A percentile compares a stretch with the other conserved stretches of the same genome.
phyloP scores from a whole-genome alignment of 2,329 filamentous ascomycete species.

The Alternaria brassicicola region DNA sequence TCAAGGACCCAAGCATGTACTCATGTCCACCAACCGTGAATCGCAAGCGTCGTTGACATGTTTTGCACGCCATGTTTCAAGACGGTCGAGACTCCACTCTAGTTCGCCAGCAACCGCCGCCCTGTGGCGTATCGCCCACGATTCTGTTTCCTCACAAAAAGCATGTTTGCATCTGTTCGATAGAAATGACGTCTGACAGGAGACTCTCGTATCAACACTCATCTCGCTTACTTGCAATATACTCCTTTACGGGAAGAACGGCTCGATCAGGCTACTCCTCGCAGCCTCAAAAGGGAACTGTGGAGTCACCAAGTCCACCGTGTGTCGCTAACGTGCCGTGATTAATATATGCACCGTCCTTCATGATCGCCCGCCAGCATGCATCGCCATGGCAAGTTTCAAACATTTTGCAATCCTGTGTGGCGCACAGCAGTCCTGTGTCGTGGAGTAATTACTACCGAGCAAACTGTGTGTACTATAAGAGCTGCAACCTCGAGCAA shows the following conservation, averaged over 20 bases:
- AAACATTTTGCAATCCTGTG: slow-evolving; percentile 14
- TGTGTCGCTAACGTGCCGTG: slow-evolving; percentile 34
- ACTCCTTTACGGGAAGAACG: slow-evolving; percentile 1
- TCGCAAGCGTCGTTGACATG: background rate
- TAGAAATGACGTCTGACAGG: background rate
- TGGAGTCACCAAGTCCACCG: slow-evolving; percentile 14
- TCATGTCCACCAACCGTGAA: slow-evolving; percentile 31
- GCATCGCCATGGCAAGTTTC: slow-evolving; percentile 25
- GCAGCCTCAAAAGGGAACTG: slow-evolving; percentile 12
- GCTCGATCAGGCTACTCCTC: slow-evolving; percentile 2
- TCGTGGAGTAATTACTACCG: slow-evolving; percentile 25
- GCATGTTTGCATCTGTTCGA: background rate
- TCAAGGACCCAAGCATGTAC: slow-evolving; percentile 11
- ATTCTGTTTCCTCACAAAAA: background rate
- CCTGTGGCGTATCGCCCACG: background rate
- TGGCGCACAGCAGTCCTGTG: slow-evolving; percentile 16
- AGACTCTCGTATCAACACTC: background rate
- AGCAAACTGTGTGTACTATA: slow-evolving; percentile 23
- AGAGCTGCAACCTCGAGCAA: slow-evolving; percentile 18
- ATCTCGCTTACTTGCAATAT: slow-evolving; percentile 3
- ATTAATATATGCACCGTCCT: slow-evolving; percentile 39
- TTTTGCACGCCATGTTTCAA: slow-evolving; percentile 20
- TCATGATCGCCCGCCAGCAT: slow-evolving; percentile 35
- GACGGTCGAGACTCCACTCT: slow-evolving; percentile 11
- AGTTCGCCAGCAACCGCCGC: slow-evolving; percentile 6